Percentiles rank a stretch among this genome's conserved stretches.
Conservation (phyloP, 768 basidiomycete genomes). For the Austroboletus festivus region DNA sequence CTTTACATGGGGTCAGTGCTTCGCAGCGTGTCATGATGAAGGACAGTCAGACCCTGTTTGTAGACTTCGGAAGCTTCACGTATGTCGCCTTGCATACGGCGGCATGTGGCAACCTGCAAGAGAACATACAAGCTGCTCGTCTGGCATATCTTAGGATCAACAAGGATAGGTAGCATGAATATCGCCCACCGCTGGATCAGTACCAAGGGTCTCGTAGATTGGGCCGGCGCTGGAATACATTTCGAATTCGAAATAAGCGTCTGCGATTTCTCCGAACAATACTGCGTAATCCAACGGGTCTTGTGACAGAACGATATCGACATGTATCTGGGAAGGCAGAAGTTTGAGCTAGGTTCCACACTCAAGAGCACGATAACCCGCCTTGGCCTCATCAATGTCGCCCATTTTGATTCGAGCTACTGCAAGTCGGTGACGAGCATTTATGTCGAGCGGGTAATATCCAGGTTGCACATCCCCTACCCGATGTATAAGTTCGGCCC, state of each 20-base stretch:
- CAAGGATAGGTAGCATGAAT: neutral
- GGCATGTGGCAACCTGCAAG: constrained; percentile 77
- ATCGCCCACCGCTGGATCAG: constrained; percentile 61
- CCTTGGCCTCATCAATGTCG: constrained; percentile 78
- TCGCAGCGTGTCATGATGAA: neutral
- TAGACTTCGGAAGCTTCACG: constrained; percentile 81
- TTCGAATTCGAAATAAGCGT: constrained; percentile 67
- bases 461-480: constrained; percentile 53
- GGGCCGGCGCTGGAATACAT: constrained; percentile 76
- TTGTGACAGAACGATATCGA: constrained; percentile 63
- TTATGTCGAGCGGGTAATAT: constrained; percentile 36
- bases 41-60: constrained; percentile 57
- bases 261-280: constrained; percentile 80
- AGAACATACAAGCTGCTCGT: constrained; percentile 72
- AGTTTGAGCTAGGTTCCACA: neutral
- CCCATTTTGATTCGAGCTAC: constrained; percentile 80
- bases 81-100: constrained; percentile 70
- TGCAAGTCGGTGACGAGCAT: constrained; percentile 80
- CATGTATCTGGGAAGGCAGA: constrained; percentile 58
- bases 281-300: constrained; percentile 76
- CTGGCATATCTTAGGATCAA: constrained; percentile 35
- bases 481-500: constrained; percentile 30
- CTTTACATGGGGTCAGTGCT: constrained; percentile 40
- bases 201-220: constrained; percentile 76
- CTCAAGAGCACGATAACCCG: constrained; percentile 25